Evolutionary conservation across 495 filamentous ascomycete genomes (phyloP).

Genomic region (Aspergillus baeticus): DNA sequence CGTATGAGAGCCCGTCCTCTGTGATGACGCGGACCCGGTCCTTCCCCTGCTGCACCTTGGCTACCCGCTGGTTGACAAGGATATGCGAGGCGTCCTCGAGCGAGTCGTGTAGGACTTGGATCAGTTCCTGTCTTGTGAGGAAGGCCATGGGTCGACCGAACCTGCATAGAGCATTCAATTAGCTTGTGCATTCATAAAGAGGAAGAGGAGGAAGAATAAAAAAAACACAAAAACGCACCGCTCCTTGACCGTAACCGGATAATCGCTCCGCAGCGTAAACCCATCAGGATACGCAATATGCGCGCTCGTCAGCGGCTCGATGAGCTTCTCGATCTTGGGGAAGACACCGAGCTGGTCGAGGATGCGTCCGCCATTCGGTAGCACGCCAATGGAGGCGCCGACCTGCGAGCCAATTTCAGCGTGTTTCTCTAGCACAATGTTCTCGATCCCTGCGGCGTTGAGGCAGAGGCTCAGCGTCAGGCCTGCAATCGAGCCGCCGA

Average conservation of each 20-base stretch:
- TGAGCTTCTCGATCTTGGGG: neutral
- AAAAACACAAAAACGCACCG: slow-evolving; percentile 12
- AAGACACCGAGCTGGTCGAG: slow-evolving; percentile 15
- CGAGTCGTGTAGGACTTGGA: slow-evolving; percentile 23
- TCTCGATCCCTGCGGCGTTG: slow-evolving; percentile 1
- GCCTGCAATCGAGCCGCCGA: slow-evolving; percentile 11
- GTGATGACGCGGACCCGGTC: neutral
- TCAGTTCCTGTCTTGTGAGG: slow-evolving; percentile 30
- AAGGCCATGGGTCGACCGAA: slow-evolving; percentile 22
- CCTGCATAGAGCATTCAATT: neutral
- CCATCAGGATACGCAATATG: neutral
- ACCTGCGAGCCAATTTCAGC: neutral
- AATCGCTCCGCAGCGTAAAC: neutral
- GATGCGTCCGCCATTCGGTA: slow-evolving; percentile 12
- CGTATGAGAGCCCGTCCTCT: neutral
- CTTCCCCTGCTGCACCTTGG: slow-evolving; percentile 3
- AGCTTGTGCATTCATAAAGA: neutral
- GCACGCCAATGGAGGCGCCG: slow-evolving; percentile 5
- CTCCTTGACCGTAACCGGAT: slow-evolving; percentile 3
- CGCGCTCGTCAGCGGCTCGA: slow-evolving; percentile 1
- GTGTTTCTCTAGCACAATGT: slow-evolving; percentile 6
- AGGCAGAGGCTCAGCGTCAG: slow-evolving; percentile 10
- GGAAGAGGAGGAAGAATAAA: no score
- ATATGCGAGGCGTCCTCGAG: neutral
- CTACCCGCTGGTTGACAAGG: slow-evolving; percentile 11